phyloP scores from a whole-genome alignment of 192 early-diverging fungal species.

The Coemansia asiatica region DNA sequence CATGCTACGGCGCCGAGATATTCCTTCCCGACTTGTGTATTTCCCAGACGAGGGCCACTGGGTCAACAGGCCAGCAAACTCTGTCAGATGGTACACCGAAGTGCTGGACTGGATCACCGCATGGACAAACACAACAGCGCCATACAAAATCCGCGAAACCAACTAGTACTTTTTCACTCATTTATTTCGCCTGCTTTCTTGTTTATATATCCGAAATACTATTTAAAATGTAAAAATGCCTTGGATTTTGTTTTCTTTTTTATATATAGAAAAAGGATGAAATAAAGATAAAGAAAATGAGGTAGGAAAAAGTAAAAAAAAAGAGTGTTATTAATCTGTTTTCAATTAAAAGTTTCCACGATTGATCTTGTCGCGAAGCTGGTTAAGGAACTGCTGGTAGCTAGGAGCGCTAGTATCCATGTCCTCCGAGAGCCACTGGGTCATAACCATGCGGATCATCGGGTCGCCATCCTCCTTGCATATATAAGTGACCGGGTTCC shows the following conservation, averaged over 20 bases:
- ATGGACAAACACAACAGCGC: slow-evolving; percentile 35
- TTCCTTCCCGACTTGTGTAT: slow-evolving; percentile 69
- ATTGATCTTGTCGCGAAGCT: slow-evolving; percentile 72
- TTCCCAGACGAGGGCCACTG: slow-evolving; percentile 78
- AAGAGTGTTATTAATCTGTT: neutral
- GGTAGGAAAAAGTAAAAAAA: neutral
- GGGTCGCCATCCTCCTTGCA: slow-evolving; percentile 93
- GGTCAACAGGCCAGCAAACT: slow-evolving; percentile 73
- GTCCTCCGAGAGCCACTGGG: slow-evolving; percentile 90
- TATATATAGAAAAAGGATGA: neutral
- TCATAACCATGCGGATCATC: slow-evolving; percentile 76
- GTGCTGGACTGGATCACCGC: slow-evolving; percentile 65
- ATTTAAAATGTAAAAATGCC: no score
- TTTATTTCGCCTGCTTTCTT: no score
- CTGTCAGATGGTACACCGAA: slow-evolving; percentile 71
- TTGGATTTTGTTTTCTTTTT: neutral
- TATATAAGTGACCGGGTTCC: slow-evolving; percentile 75
- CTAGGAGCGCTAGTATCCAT: slow-evolving; percentile 76
- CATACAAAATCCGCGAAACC: slow-evolving; percentile 29
- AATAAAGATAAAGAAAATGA: neutral
- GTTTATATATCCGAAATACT: no score
- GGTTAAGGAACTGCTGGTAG: slow-evolving; percentile 73
- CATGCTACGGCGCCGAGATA: slow-evolving; percentile 68
- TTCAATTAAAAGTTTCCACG: slow-evolving; percentile 49
- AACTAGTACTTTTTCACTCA: no score